These are phyloP conservation scores for Cryptococcus jaspeensis DNA, from an alignment of 1,284 basidiomycete genomes.

Conservation along the genomic window DNA sequence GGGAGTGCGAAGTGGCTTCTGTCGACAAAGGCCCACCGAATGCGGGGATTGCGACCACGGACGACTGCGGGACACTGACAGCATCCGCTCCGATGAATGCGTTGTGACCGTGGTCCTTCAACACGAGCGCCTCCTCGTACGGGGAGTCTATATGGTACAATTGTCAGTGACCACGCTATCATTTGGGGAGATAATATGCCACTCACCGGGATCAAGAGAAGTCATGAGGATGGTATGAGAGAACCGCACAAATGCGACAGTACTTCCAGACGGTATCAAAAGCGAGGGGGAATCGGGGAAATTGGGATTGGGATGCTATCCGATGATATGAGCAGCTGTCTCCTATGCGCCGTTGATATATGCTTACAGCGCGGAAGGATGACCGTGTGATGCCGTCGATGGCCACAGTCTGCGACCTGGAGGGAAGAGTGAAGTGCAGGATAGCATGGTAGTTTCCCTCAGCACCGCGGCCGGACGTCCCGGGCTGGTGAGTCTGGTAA, in stretches of 20 bases:
- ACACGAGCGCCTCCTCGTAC: constrained; percentile 45
- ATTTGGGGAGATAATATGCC: neutral
- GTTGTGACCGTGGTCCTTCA: constrained; percentile 42
- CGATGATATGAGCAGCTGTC: neutral
- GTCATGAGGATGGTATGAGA: constrained; percentile 47
- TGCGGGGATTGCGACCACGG: constrained; percentile 40
- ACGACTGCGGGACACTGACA: constrained; percentile 9
- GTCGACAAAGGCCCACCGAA: constrained; percentile 44
- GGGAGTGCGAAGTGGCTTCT: constrained; percentile 28
- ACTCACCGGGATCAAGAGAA: constrained; percentile 34
- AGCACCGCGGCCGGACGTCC: constrained; percentile 19
- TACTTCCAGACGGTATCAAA: constrained; percentile 32
- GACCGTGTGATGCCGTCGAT: constrained; percentile 33
- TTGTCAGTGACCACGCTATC: neutral
- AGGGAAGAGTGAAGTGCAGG: constrained; percentile 30
- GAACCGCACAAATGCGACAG: constrained; percentile 50
- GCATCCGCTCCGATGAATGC: constrained; percentile 43
- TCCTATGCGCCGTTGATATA: neutral
- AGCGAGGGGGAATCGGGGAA: constrained; percentile 39
- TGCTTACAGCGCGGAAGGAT: constrained; percentile 38
- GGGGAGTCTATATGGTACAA: constrained; percentile 17
- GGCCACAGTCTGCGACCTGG: constrained; percentile 23
- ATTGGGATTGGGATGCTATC: constrained; percentile 40
- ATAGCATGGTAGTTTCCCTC: constrained; percentile 33
- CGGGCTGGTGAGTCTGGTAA: constrained; percentile 27